A percentile compares a stretch with the other conserved stretches of the same genome.
These are phyloP conservation scores for Phytophthora fragariae DNA, from an alignment of 352 stramenopile species.

Conservation along the genomic window DNA sequence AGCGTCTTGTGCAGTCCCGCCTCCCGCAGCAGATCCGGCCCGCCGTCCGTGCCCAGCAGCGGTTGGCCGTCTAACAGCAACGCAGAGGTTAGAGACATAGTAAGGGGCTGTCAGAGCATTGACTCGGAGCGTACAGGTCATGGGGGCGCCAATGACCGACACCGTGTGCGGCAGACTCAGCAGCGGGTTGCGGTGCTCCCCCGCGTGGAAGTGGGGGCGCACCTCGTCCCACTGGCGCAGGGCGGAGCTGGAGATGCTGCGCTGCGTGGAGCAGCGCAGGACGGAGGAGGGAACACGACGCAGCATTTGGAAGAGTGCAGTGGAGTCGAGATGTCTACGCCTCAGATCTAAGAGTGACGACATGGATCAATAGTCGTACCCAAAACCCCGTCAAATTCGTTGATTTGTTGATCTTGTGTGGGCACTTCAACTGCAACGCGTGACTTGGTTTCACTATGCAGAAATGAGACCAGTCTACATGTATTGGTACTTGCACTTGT, in stretches of 20 bases:
- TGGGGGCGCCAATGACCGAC: slow-evolving; percentile 85
- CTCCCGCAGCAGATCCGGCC: slow-evolving; percentile 78
- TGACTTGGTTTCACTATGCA: slow-evolving; percentile 25
- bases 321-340: background rate
- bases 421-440: slow-evolving; percentile 5
- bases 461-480: background rate
- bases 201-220: slow-evolving; percentile 66
- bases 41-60: slow-evolving; percentile 78
- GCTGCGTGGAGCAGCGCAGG: slow-evolving; percentile 33
- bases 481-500: too few relatives aligned
- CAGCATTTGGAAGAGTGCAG: slow-evolving; percentile 14
- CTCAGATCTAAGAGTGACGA: slow-evolving; percentile 23
- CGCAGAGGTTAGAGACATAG: background rate
- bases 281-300: slow-evolving; percentile 20
- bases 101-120: background rate
- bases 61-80: slow-evolving; percentile 75
- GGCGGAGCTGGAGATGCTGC: slow-evolving; percentile 61
- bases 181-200: slow-evolving; percentile 59
- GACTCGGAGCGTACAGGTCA: slow-evolving; percentile 68
- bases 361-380: slow-evolving; percentile 14
- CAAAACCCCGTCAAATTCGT: slow-evolving; percentile 26
- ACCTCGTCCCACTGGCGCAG: slow-evolving; percentile 66
- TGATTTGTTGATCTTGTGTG: slow-evolving; percentile 27
- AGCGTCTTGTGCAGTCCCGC: slow-evolving; percentile 83
- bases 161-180: slow-evolving; percentile 74